Evolutionary conservation across 148 eudicot species (phyloP).

Genomic region (Tetragonia tetragonoides): DNA sequence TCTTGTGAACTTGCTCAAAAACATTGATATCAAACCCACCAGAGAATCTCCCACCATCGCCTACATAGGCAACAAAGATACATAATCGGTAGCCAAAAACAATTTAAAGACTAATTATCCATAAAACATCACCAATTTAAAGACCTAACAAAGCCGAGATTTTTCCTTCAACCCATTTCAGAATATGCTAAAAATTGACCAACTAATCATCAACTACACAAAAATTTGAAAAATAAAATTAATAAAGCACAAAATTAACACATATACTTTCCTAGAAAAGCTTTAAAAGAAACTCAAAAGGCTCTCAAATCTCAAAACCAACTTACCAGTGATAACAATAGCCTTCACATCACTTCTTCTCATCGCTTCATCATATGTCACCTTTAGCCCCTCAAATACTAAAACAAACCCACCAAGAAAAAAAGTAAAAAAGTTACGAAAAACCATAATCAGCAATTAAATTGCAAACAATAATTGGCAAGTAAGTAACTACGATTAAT

Average conservation of each 20-base stretch:
- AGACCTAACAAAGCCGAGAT: not conserved
- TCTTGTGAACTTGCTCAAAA: slow-evolving; percentile 67
- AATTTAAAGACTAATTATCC: not conserved
- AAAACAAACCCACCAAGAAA: slow-evolving; percentile 15
- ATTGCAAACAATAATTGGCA: not conserved
- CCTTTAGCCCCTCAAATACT: slow-evolving; percentile 69
- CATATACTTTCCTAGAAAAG: not conserved
- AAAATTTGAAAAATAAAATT: not conserved
- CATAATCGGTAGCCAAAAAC: not conserved
- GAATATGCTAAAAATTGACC: not conserved
- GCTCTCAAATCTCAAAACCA: not conserved
- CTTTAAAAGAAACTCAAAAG: not conserved
- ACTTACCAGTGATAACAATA: slow-evolving; percentile 66
- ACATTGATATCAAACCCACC: slow-evolving; percentile 89
- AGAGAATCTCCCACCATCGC: slow-evolving; percentile 70
- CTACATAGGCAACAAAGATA: slow-evolving; percentile 28
- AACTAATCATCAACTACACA: not conserved
- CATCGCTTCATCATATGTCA: slow-evolving; percentile 63
- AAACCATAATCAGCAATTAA: slow-evolving; percentile 4
- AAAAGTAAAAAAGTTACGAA: slow-evolving; percentile 2
- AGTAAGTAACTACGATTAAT: not conserved
- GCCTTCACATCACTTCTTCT: slow-evolving; percentile 82
- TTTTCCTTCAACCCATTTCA: not conserved
- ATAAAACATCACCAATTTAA: not conserved
- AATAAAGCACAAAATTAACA: not conserved